Evolutionary conservation across 331 rosid species (phyloP).

Genomic region (Phaseolus coccineus): DNA sequence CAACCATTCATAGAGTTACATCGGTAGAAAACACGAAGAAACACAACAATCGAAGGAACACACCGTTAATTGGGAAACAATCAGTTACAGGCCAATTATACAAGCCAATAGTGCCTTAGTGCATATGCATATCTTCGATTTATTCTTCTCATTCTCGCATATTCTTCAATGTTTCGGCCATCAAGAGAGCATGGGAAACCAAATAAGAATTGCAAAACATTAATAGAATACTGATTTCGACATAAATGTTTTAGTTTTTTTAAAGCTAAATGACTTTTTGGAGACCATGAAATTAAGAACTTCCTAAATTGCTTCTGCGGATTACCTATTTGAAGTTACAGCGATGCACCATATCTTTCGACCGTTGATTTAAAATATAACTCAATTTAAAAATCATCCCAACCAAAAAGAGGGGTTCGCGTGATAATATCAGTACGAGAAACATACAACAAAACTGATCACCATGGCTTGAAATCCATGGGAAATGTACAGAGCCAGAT

Average conservation of each 20-base stretch:
- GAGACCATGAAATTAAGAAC: not conserved
- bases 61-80: too few relatives aligned
- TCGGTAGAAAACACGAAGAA: too few relatives aligned
- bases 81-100: too few relatives aligned
- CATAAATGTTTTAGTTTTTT: not conserved
- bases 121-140: too few relatives aligned
- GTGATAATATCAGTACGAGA: not conserved
- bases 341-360: not conserved
- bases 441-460: slow-evolving; percentile 33
- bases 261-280: not conserved
- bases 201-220: not conserved
- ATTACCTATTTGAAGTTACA: not conserved
- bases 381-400: not conserved
- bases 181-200: not conserved
- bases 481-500: not conserved
- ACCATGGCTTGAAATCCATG: slow-evolving; percentile 29
- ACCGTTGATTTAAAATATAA: not conserved
- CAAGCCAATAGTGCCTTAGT: too few relatives aligned
- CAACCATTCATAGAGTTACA: too few relatives aligned
- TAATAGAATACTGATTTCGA: not conserved
- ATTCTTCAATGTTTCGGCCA: too few relatives aligned
- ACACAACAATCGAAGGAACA: too few relatives aligned
- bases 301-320: not conserved
- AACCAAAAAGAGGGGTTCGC: not conserved
- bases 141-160: too few relatives aligned